These are phyloP conservation scores for Aureobasidium lini DNA, from an alignment of 2,329 filamentous ascomycete genomes.

Conservation along the genomic window DNA sequence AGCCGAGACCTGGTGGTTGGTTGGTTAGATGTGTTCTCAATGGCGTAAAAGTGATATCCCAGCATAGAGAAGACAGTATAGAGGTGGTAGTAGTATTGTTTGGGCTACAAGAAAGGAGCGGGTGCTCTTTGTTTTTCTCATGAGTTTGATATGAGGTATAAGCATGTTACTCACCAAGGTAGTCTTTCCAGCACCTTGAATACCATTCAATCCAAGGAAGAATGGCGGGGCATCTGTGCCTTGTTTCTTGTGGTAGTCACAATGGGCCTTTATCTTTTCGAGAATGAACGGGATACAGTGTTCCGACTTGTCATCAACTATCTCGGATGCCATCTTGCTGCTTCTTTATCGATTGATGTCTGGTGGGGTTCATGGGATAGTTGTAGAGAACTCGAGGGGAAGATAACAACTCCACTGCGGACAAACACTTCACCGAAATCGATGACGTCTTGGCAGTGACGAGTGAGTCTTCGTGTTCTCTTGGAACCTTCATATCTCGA, in stretches of 20 bases:
- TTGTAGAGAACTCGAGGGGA: neutral
- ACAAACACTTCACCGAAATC: neutral
- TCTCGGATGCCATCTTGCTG: constrained; percentile 31
- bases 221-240: constrained; percentile 52
- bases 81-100: too few species aligned
- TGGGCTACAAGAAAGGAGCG: too few species aligned
- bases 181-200: constrained; percentile 89
- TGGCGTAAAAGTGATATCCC: too few species aligned
- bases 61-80: too few species aligned
- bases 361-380: neutral
- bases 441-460: constrained; percentile 3
- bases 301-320: constrained; percentile 70
- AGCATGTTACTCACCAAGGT: constrained; percentile 54
- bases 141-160: neutral
- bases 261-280: constrained; percentile 48
- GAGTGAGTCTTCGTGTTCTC: neutral
- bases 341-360: neutral
- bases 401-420: neutral
- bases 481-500: too few species aligned
- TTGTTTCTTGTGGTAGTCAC: constrained; percentile 30
- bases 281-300: constrained; percentile 73
- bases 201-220: constrained; percentile 80
- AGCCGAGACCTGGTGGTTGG: constrained; percentile 44
- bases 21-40: neutral
- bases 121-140: neutral